A percentile compares a stretch with the other conserved stretches of the same genome.
phyloP scores from a whole-genome alignment of 352 stramenopile genomes.

The Phytophthora kernoviae region DNA sequence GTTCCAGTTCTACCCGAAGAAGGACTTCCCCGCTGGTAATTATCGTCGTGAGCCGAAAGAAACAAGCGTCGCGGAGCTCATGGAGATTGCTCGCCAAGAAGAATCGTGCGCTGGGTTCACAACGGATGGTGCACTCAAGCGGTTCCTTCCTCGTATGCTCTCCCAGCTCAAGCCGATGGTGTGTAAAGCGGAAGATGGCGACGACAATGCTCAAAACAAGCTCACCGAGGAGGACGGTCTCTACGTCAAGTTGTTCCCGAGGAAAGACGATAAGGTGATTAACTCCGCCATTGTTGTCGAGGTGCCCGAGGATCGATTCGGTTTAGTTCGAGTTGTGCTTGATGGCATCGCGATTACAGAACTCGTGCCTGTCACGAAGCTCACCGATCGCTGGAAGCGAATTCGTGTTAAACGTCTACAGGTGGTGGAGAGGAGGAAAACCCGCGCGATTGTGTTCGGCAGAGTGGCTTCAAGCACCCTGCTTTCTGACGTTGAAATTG shows the following conservation, averaged over 20 bases:
- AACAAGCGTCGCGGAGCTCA: constrained; percentile 44
- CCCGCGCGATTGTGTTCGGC: constrained; percentile 55
- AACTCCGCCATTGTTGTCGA: constrained; percentile 60
- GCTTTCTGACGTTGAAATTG: constrained; percentile 17
- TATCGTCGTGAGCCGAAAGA: constrained; percentile 48
- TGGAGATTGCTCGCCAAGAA: constrained; percentile 67
- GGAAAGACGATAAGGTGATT: constrained; percentile 50
- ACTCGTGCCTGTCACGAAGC: constrained; percentile 56
- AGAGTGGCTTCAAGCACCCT: constrained; percentile 21
- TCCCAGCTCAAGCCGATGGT: constrained; percentile 70
- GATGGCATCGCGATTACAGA: constrained; percentile 59
- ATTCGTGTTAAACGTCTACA: constrained; percentile 54
- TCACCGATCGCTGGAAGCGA: constrained; percentile 64
- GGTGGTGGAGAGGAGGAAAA: constrained; percentile 36
- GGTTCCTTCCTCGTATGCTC: constrained; percentile 74
- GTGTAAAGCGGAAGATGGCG: constrained; percentile 2
- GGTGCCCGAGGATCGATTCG: constrained; percentile 65
- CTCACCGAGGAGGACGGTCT: constrained; percentile 48
- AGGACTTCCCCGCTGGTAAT: constrained; percentile 76
- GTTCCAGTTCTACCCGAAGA: constrained; percentile 80
- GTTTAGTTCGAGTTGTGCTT: constrained; percentile 56
- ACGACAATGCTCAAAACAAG: neutral
- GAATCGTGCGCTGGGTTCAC: constrained; percentile 75
- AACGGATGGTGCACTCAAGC: constrained; percentile 75
- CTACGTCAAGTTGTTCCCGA: constrained; percentile 65